Base-by-base conservation (phyloP, 345 rosid genomes). In the Reutealis trisperma region DNA sequence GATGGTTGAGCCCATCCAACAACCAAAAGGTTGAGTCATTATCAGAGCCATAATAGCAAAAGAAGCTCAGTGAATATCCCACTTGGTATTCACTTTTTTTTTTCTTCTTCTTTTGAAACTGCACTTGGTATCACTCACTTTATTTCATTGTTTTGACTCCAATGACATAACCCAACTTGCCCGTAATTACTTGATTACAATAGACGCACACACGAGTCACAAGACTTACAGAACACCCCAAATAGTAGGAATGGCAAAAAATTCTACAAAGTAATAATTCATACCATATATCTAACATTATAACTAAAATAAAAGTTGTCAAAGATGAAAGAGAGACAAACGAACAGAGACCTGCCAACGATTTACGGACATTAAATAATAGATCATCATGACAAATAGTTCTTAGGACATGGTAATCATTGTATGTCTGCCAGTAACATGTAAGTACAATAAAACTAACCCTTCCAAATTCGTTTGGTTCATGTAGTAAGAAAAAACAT, bases 11-110 rank as follows among this genome's bases (percentile, higher is more conserved):
- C 49, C 67, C 76, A n/a, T 44, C 32, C 49, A 77, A 73, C 71
- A 74, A 21, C 32, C 70, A 72, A 61, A 34, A 67, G 78, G 84
- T 41, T 54, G 55, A 27, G 82, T 71, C 83, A 44, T 70, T 24
- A 70, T 71, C 71, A 69, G 32, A 71, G 73, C 79, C 61, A 75
- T 76, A 73, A 27, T 54, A 71, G 51, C 41, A 27, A 47, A 47
- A 54, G 18, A 47, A 54, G 18, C 67, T 25, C 19, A 9, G 16
- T 30, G 32, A 60, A 21, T 16, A 49, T 59, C 67, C 81, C 75
- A 68, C 49, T 65, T 24, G 74, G 15, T 22, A 37, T n/a, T 42
- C 45, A 45, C 61, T 77, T 70, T 49, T 45, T 62, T 42, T 21
- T 12, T 27, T 27, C 16, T 2, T 19, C 8, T 34, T 55, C n/a